Evolutionary conservation across 352 stramenopile genomes (phyloP).

Genomic region (Phytopythium litorale): DNA sequence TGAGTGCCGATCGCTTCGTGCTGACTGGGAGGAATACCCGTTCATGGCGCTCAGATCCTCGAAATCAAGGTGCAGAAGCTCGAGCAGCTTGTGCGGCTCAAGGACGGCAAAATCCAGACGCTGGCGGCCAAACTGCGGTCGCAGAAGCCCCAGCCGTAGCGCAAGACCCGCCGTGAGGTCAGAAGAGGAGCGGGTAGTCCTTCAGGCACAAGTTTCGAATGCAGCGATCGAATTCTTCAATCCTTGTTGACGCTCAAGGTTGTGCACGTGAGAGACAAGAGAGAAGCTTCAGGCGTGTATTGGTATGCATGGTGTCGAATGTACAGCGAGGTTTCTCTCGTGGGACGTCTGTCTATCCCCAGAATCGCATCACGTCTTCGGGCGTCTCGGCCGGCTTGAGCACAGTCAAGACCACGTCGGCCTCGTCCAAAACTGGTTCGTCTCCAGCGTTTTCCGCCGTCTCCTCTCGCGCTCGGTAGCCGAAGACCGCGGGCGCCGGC

Average conservation of each 20-base stretch:
- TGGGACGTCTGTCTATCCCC: conserved; percentile 32
- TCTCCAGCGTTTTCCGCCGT: neutral
- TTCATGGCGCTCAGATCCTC: conserved; percentile 61
- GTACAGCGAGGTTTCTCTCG: neutral
- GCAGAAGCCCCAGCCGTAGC: conserved; percentile 48
- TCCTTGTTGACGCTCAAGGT: neutral
- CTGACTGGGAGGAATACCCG: neutral
- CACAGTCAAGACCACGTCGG: conserved; percentile 52
- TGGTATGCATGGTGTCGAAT: neutral
- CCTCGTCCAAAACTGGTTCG: conserved; percentile 4
- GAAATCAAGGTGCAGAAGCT: conserved; percentile 95
- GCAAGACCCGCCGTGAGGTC: neutral
- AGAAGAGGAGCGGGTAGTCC: neutral
- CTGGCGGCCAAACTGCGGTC: conserved; percentile 82
- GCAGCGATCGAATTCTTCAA: neutral
- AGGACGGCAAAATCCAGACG: conserved; percentile 93
- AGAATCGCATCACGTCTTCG: conserved; percentile 78
- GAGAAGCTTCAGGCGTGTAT: neutral
- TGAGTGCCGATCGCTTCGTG: neutral
- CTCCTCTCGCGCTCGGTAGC: conserved; percentile 37
- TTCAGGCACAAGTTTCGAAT: neutral
- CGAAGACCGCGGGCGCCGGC: conserved; percentile 76
- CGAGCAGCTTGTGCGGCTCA: conserved; percentile 92
- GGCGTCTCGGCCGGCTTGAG: conserved; percentile 73
- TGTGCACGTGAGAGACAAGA: too few relatives aligned